phyloP scores from a whole-genome alignment of 2,329 filamentous ascomycete species.

The Fusarium goolgardi region DNA sequence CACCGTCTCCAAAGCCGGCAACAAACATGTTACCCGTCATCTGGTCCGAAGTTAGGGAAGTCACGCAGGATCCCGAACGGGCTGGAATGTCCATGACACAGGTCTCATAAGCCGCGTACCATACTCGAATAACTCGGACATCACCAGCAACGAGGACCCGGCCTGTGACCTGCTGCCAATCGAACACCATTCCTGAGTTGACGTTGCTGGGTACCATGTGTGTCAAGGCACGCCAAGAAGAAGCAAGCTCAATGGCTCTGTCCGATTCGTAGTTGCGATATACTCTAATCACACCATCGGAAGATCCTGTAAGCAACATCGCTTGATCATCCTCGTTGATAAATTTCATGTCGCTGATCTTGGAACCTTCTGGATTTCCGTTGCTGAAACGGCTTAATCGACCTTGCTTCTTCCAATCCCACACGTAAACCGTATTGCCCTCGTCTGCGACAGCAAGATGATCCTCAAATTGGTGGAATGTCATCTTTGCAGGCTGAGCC shows the following conservation, averaged over 20 bases:
- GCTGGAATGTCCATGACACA: conserved; percentile 95
- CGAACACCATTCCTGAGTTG: conserved; percentile 95
- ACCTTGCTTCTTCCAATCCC: conserved; percentile 88
- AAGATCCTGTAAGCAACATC: conserved; percentile 92
- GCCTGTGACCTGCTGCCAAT: conserved; percentile 98
- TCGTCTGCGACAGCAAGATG: conserved; percentile 95
- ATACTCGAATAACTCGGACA: conserved; percentile 93
- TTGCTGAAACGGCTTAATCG: conserved; percentile 90
- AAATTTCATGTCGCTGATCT: conserved; percentile 94
- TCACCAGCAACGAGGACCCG: conserved; percentile 96
- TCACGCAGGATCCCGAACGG: conserved; percentile 94
- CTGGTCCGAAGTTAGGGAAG: conserved; percentile 94
- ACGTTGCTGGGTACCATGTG: conserved; percentile 94
- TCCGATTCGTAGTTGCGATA: conserved; percentile 91
- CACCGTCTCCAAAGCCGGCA: conserved; percentile 95
- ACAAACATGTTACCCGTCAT: conserved; percentile 97
- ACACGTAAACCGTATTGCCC: conserved; percentile 87
- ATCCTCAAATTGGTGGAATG: conserved; percentile 97
- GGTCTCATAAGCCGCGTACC: conserved; percentile 94
- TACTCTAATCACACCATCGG: conserved; percentile 92
- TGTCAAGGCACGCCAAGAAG: conserved; percentile 89
- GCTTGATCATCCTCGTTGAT: conserved; percentile 99
- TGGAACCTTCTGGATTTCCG: conserved; percentile 89
- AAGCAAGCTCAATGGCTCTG: conserved; percentile 82
- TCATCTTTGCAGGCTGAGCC: conserved; percentile 90